Evolutionary conservation across 2,329 filamentous ascomycete species (phyloP), one percentile per base, ranked within the genome.

Genomic region (Verticillium tricorpus): DNA sequence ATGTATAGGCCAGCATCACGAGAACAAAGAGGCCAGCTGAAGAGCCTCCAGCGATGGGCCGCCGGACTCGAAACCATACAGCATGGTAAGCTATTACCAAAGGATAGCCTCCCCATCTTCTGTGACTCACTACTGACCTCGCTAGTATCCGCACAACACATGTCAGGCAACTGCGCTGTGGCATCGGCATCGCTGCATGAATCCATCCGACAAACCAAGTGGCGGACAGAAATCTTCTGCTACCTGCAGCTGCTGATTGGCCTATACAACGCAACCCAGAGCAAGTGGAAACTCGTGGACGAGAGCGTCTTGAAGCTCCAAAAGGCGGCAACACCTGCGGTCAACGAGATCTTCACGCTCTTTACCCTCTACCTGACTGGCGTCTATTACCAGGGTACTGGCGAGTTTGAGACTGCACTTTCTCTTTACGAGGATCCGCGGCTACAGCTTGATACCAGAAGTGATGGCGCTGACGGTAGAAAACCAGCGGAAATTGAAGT

Each of bases 371-470:
- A 97, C 73, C 85, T 97, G 19, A 80, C 83, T 1, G 93, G 90
- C 0, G 84, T 91, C 8, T 89, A 92, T 67, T 80, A 87, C 59
- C 94, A 97, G 77, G 91, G 89, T 19, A 88, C 83, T 5, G 93
- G 92, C 17, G 82, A 92, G 65, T 80, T 95, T 1, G 78, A 85
- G n/a, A 77, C 78, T 2, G 93, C 94, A 3, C 77, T 93, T 15
- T 68, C 78, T 3, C 82, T 89, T 11, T 97, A 91, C 74, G 82
- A 85, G 63, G 82, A 86, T 50, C 77, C 82, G 1, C 75, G 78
- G 19, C 87, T 96, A 67, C 76, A 78, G 1, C 74, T 92, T 25
- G 66, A 76, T 28, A 61, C 79, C 61, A 67, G 80, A 64, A 68
- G 78, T 63, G 65, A 76, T 37, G 70, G 69, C 34, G 69, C 69